Base-by-base conservation (phyloP, 306 rosid genomes). In the Abrus pulchellus region DNA sequence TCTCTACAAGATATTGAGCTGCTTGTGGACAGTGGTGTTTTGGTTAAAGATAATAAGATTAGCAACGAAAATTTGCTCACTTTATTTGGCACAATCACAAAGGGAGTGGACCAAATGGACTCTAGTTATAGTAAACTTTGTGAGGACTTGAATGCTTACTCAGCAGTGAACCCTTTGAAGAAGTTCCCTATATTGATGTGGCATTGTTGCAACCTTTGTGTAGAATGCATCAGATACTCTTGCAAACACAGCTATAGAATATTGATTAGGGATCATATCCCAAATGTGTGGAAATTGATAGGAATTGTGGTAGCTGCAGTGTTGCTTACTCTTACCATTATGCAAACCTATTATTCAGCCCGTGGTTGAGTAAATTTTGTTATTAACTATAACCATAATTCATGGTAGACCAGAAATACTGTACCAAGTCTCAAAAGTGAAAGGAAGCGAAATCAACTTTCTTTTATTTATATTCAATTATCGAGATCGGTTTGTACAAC, bases 211-310 rank as follows among this genome's bases (percentile, higher is more conserved):
- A 75, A 74, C 9, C 66, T 3, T 3, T 68, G 55, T 75, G 80
- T 49, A 1, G 85, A 67, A 57, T 55, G 32, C 40, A 30, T 75
- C 13, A 59, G 53, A 36, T 75, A 47, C 72, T 57, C 67, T 38
- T 82, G 85, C 81, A 59, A 75, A 68, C 20, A 36, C 33, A 66
- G 85, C 56, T 82, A 75, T 13, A 59, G 45, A 30, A 68, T 68
- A 29, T 68, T 82, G 81, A 68, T 75, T 34, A 75, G 27, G 1
- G 81, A 82, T 48, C 85, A 82, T 48, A 75, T 82, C 14, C 81
- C 85, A 4, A 82, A 67, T 54, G 81, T 82, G 27, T 82, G 85
- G 85, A 82, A 75, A 68, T 1, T 75, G 14, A 75, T 82, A 48
- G 81, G 85, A 47, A 48, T 68, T 29, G 6, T 82, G 20, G 73